These are phyloP conservation scores for Truncatella angustata DNA, from an alignment of 2,329 filamentous ascomycete genomes.

Conservation along the genomic window DNA sequence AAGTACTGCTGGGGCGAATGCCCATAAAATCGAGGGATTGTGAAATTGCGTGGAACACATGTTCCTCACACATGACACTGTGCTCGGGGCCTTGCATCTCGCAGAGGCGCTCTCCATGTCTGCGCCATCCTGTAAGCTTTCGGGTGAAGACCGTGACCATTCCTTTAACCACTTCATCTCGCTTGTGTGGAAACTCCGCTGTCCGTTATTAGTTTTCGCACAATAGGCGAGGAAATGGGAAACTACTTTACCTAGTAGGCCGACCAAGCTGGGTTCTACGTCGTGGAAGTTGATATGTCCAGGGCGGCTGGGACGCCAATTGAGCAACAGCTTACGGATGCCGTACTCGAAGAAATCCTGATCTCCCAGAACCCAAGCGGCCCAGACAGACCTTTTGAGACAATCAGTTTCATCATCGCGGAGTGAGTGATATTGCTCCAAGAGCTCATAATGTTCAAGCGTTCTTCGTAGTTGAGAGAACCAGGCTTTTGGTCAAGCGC, in stretches of 20 bases:
- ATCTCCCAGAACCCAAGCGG: not conserved
- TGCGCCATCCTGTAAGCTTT: not conserved
- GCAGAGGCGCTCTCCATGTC: not conserved
- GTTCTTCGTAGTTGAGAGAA: not conserved
- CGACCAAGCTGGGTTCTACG: not conserved
- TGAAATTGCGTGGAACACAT: not conserved
- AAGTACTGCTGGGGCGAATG: not conserved
- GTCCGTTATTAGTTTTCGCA: not conserved
- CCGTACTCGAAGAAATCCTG: not conserved
- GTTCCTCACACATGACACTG: not conserved
- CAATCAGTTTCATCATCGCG: not conserved
- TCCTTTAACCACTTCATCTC: not conserved
- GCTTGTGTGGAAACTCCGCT: not conserved
- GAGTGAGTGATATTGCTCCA: not conserved
- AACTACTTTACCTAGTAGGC: not conserved
- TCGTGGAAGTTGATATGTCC: not conserved
- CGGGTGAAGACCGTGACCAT: not conserved
- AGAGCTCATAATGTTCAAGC: not conserved
- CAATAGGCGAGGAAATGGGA: not conserved
- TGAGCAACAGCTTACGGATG: not conserved
- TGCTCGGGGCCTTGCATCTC: not conserved
- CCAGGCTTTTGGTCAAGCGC: not conserved
- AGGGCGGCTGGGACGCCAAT: not conserved
- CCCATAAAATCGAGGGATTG: not conserved
- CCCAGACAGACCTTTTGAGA: not conserved